These are phyloP conservation scores for Penicillium sp. DNA, from an alignment of 2,329 filamentous ascomycete species.

Conservation along the genomic window DNA sequence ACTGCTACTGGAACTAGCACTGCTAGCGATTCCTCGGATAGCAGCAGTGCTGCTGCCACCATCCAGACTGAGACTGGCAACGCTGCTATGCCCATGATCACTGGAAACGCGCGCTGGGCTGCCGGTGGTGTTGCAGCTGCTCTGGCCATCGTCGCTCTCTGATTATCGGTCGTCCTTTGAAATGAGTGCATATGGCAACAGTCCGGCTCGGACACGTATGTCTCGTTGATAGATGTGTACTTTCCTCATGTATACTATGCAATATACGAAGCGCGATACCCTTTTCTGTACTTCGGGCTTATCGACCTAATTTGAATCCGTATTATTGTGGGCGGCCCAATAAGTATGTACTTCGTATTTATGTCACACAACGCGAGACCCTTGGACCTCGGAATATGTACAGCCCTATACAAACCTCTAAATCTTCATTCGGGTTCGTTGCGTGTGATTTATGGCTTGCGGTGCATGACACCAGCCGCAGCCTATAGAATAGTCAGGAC, in stretches of 20 bases:
- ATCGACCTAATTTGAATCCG: not conserved
- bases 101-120: constrained; percentile 13
- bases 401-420: not conserved
- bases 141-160: constrained; percentile 2
- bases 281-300: not conserved
- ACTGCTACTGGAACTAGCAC: constrained; percentile 2
- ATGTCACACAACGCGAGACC: not conserved
- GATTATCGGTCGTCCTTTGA: not conserved
- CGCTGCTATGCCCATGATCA: constrained; percentile 17
- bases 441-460: constrained; percentile 16
- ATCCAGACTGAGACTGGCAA: constrained; percentile 10
- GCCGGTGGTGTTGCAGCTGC: constrained; percentile 16
- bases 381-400: not conserved
- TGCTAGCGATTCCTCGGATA: not conserved
- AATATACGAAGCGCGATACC: not conserved
- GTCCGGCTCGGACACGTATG: no score
- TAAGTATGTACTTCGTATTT: not conserved
- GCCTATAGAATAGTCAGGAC: constrained; percentile 13
- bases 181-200: not conserved
- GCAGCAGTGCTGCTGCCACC: constrained; percentile 4
- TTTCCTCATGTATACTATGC: not conserved
- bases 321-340: not conserved
- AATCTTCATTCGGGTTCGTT: not conserved
- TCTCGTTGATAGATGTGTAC: not conserved
- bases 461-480: constrained; percentile 24